These are phyloP conservation scores for Geotrichum fermentans DNA, from an alignment of 1,139 yeast genomes.

Conservation along the genomic window DNA sequence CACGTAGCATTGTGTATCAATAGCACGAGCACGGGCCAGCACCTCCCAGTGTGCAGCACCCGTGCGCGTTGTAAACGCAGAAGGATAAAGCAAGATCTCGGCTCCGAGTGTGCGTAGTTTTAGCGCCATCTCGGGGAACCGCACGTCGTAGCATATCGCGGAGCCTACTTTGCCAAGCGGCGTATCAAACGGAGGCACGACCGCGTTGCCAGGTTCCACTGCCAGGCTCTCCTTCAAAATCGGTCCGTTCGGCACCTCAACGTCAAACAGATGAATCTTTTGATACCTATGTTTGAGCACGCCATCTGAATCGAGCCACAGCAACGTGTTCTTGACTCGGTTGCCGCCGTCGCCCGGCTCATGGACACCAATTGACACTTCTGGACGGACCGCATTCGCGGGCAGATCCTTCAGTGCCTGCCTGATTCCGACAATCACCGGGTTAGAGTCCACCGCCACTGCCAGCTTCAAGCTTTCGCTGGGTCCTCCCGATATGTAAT, in stretches of 20 bases:
- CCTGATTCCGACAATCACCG: conserved; percentile 49
- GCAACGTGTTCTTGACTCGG: conserved; percentile 62
- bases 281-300: conserved; percentile 64
- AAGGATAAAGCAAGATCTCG: conserved; percentile 71
- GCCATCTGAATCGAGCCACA: conserved; percentile 68
- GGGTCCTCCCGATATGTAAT: conserved; percentile 71
- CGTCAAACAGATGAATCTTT: conserved; percentile 86
- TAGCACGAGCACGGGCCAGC: conserved; percentile 75
- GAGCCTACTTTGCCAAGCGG: conserved; percentile 61
- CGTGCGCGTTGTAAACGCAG: conserved; percentile 87
- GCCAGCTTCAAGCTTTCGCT: conserved; percentile 60
- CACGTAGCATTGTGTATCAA: conserved; percentile 82
- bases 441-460: conserved; percentile 45
- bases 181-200: conserved; percentile 55
- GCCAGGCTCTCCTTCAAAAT: conserved; percentile 69
- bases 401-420: conserved; percentile 42
- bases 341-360: conserved; percentile 50
- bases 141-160: conserved; percentile 79
- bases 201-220: conserved; percentile 68
- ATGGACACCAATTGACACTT: conserved; percentile 74
- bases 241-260: conserved; percentile 55
- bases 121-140: conserved; percentile 80
- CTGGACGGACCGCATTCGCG: conserved; percentile 32
- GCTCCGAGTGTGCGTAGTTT: conserved; percentile 69
- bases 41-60: conserved; percentile 89